phyloP scores from a whole-genome alignment of 805 yeast species.

The Teunomyces kruisii region DNA sequence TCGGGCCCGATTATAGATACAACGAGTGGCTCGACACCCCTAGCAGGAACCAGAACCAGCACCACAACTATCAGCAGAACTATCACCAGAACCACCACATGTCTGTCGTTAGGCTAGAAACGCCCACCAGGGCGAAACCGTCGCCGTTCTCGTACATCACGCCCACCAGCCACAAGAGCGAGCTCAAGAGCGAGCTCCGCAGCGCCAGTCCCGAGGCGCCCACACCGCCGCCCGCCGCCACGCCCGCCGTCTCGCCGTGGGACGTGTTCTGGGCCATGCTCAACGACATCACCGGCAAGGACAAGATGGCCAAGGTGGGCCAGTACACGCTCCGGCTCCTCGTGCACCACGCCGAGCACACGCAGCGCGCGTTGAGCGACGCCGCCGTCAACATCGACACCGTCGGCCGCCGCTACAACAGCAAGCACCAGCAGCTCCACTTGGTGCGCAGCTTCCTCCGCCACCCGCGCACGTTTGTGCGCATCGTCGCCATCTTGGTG shows the following conservation, averaged over 20 bases:
- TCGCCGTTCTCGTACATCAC: background rate
- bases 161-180: background rate
- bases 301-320: constrained; percentile 63
- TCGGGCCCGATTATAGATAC: background rate
- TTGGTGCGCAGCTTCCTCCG: constrained; percentile 33
- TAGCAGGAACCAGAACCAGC: too few species aligned
- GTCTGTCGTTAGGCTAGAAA: too few species aligned
- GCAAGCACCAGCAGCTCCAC: constrained; percentile 30
- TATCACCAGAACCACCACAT: too few species aligned
- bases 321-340: constrained; percentile 59
- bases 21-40: constrained; percentile 4
- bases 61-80: too few species aligned
- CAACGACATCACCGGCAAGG: constrained; percentile 64
- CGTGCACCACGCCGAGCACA: constrained; percentile 44
- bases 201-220: background rate
- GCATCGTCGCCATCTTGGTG: constrained; percentile 32
- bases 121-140: background rate
- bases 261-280: constrained; percentile 55
- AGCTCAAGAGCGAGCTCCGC: background rate
- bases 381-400: constrained; percentile 29
- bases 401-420: constrained; percentile 32
- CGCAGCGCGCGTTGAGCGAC: constrained; percentile 36
- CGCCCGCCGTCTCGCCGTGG: constrained; percentile 18
- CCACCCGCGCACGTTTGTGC: constrained; percentile 38
- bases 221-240: background rate